A percentile compares a stretch with the other conserved stretches of the same genome.
Evolutionary conservation across 2,329 filamentous ascomycete species (phyloP).

Genomic region (Penicillium concentricum): DNA sequence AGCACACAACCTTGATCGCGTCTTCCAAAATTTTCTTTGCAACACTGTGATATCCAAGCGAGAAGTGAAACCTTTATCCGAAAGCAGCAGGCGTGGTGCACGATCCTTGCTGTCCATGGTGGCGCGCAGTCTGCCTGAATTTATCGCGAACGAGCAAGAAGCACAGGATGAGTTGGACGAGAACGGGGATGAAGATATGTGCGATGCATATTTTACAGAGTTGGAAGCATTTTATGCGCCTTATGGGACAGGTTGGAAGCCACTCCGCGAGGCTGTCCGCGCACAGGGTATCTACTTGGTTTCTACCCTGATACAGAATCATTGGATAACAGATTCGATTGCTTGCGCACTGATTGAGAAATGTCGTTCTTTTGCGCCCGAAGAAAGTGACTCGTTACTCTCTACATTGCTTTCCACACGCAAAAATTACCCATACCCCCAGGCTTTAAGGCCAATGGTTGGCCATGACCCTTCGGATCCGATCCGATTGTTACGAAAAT

Average conservation of each 20-base stretch:
- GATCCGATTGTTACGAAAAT: slow-evolving; percentile 32
- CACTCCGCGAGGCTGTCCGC: slow-evolving; percentile 42
- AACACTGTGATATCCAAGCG: slow-evolving; percentile 28
- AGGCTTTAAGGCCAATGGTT: slow-evolving; percentile 24
- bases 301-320: slow-evolving; percentile 36
- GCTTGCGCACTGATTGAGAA: slow-evolving; percentile 35
- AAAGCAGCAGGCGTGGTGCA: slow-evolving; percentile 21
- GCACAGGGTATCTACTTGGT: slow-evolving; percentile 42
- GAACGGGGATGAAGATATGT: slow-evolving; percentile 40
- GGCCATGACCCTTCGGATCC: slow-evolving; percentile 23
- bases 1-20: slow-evolving; percentile 33
- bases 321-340: slow-evolving; percentile 36
- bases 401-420: slow-evolving; percentile 33
- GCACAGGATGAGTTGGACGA: slow-evolving; percentile 33
- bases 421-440: slow-evolving; percentile 29
- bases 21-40: slow-evolving; percentile 39
- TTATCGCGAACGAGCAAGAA: slow-evolving; percentile 40
- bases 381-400: slow-evolving; percentile 37
- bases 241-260: slow-evolving; percentile 37
- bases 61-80: not conserved
- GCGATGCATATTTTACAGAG: slow-evolving; percentile 43
- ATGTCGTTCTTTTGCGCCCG: slow-evolving; percentile 32
- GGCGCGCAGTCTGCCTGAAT: slow-evolving; percentile 36
- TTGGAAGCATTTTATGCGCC: slow-evolving; percentile 41
- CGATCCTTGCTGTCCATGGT: slow-evolving; percentile 42